Conservation (phyloP, 1,139 yeast species). For the Kurtzmaniella quercitrusa region DNA sequence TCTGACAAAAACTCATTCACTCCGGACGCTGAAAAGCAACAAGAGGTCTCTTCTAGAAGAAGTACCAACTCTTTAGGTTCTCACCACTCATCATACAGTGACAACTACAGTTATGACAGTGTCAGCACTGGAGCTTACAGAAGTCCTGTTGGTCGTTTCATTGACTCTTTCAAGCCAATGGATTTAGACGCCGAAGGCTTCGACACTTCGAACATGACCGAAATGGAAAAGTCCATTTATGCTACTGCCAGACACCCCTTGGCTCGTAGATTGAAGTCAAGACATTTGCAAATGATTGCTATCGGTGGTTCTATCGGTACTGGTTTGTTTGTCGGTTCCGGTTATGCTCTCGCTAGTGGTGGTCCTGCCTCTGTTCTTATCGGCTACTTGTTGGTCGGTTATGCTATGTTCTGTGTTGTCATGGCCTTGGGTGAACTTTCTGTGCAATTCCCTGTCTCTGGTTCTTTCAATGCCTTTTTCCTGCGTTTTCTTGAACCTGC, state of each 20-base stretch:
- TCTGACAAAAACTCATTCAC: neutral
- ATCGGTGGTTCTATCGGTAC: slow-evolving; percentile 45
- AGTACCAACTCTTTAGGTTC: neutral
- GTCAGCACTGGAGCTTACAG: slow-evolving; percentile 3
- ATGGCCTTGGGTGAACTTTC: slow-evolving; percentile 61
- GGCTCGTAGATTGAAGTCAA: slow-evolving; percentile 32
- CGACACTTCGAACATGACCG: slow-evolving; percentile 27
- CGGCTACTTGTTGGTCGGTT: slow-evolving; percentile 42
- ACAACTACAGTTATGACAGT: slow-evolving; percentile 1
- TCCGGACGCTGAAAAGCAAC: neutral
- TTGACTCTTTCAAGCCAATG: slow-evolving; percentile 40
- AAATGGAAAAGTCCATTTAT: slow-evolving; percentile 32
- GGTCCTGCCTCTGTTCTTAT: slow-evolving; percentile 68
- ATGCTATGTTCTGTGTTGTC: slow-evolving; percentile 48
- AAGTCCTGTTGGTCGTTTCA: slow-evolving; percentile 17
- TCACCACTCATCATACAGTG: neutral
- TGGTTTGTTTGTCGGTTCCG: slow-evolving; percentile 64
- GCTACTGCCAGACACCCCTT: slow-evolving; percentile 38
- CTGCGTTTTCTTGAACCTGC: slow-evolving; percentile 60
- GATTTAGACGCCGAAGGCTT: slow-evolving; percentile 38
- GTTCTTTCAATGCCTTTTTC: slow-evolving; percentile 55
- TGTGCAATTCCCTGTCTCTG: slow-evolving; percentile 58
- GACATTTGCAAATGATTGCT: slow-evolving; percentile 45
- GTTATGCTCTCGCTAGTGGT: slow-evolving; percentile 60
- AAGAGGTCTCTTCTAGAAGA: neutral